Conservation (phyloP, 495 filamentous ascomycete species). For the Oleoguttula mirabilis region DNA sequence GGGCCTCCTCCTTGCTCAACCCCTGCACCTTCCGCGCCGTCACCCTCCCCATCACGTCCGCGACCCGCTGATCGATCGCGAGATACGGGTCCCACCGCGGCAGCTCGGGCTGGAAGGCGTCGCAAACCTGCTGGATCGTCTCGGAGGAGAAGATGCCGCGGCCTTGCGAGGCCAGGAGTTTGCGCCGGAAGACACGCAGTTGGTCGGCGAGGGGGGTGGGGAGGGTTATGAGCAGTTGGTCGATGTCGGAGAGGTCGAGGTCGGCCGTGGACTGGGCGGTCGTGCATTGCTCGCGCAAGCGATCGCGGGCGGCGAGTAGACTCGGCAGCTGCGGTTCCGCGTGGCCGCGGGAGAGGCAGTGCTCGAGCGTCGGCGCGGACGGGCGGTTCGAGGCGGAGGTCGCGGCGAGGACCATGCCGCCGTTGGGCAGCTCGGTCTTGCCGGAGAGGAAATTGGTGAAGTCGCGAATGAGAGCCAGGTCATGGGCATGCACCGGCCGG, state of each 20-base stretch:
- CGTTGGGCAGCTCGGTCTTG: slow-evolving; percentile 48
- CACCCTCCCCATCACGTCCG: slow-evolving; percentile 36
- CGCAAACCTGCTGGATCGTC: background rate
- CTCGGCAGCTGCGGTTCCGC: background rate
- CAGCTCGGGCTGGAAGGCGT: background rate
- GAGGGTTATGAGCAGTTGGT: background rate
- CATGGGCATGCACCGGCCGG: slow-evolving; percentile 72
- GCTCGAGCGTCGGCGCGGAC: slow-evolving; percentile 47
- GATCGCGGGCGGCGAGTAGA: background rate
- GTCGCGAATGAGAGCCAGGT: slow-evolving; percentile 62
- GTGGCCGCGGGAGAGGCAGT: slow-evolving; percentile 20
- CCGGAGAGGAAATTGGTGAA: slow-evolving; percentile 63
- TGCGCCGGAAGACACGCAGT: background rate
- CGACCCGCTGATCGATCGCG: slow-evolving; percentile 54
- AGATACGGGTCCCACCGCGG: slow-evolving; percentile 52
- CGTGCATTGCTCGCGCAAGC: slow-evolving; percentile 15
- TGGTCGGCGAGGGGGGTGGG: background rate
- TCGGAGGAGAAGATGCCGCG: background rate
- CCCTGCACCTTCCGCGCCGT: slow-evolving; percentile 33
- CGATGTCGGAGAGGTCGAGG: slow-evolving; percentile 15
- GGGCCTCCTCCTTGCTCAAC: slow-evolving; percentile 61
- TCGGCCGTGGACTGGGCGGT: slow-evolving; percentile 20
- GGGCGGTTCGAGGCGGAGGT: slow-evolving; percentile 56
- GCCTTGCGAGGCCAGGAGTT: background rate
- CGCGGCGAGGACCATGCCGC: slow-evolving; percentile 66